Base-by-base conservation (phyloP, 805 yeast genomes). In the Teunomyces aglyptinius region DNA sequence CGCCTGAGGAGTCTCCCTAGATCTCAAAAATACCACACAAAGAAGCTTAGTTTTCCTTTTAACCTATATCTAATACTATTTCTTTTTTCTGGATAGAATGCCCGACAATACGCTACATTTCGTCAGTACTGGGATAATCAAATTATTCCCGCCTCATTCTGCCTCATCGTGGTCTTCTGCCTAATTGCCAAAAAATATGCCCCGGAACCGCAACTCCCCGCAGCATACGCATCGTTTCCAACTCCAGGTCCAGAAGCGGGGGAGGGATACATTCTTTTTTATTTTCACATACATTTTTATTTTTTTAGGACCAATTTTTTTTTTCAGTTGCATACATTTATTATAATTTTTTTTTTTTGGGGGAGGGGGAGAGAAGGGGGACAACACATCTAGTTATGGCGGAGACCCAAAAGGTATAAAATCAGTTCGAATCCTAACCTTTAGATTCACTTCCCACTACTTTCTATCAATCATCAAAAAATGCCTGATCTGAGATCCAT, bases 401-500 rank as follows among this genome's bases (percentile, higher is more conserved):
- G 8, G n/a, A n/a, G n/a, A 7, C 10, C 6, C 22, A 8, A 16
- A 18, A 7, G 18, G 28, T 36, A 36, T 36, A 36, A 36, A 24
- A 11, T 7, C 26, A 24, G 26, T 24, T 11, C 26, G 26, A 24
- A 7, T 24, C 26, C 26, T 24, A 24, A 8, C 26, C 26, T 24
- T 8, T 4, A 24, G 26, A 7, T 24, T 24, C 26, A 7, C 11
- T 24, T 22, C 12, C 20, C 20, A 20, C 28, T 1, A 10, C n/a
- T 16, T 24, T 36, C 40, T 24, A 3, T 10, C n/a, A 13, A 13
- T 24, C 12, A 26, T 6, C 1, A 15, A 18, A 31, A 13, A 22
- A 43, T 35, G 45, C 39, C 27, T 5, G 36, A 34, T 19, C 19
- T 24, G 19, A 35, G 39, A 38, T 43, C 41, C 19, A 24, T 32